Base-by-base conservation (phyloP, 2,329 filamentous ascomycete genomes). In the Paecilomyces sp. region DNA sequence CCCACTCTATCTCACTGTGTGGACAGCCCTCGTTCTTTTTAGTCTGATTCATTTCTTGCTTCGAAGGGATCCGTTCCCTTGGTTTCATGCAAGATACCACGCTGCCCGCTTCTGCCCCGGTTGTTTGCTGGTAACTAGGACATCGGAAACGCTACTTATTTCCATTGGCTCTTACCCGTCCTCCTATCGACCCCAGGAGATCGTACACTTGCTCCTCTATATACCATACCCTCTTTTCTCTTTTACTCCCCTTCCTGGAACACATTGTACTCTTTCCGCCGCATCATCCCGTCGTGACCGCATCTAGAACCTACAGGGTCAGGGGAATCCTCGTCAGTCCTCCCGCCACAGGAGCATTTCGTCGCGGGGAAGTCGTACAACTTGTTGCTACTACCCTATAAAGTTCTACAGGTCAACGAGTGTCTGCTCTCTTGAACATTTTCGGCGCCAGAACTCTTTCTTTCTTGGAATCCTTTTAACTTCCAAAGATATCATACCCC, bases 331-430 rank as follows among this genome's bases (percentile, higher is more conserved):
- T 15, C 41, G 41, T 47, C n/a, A 47, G 41, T 47, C 41, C n/a
- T 22, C 41, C 41, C 41, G 41, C 41, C 33, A 30, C 24, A 22
- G 30, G 13, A 31, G 28, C 28, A 55, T 47, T 22, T 8, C 6
- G 24, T 33, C 50, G 30, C 51, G 56, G 60, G 60, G 41, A 47
- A 47, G 41, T 55, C 54, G 41, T 30, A 55, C 54, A 55, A 55
- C 18, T 55, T 11, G 15, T 28, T 30, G n/a, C n/a, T 6, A 8
- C 41, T 47, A 18, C 41, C 41, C 13, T 47, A 47, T 47, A 47
- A 47, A 33, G 41, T 47, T 47, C 41, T 47, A 18, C 41, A 47
- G n/a, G 41, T 47, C 15, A 22, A 47, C 41, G n/a, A 22, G 41
- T 18, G n/a, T 18, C 41, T 18, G n/a, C 18, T n/a, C n/a, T 41